These are phyloP conservation scores for Lizanozyma gosingica DNA, from an alignment of 1,139 yeast species.

Conservation along the genomic window DNA sequence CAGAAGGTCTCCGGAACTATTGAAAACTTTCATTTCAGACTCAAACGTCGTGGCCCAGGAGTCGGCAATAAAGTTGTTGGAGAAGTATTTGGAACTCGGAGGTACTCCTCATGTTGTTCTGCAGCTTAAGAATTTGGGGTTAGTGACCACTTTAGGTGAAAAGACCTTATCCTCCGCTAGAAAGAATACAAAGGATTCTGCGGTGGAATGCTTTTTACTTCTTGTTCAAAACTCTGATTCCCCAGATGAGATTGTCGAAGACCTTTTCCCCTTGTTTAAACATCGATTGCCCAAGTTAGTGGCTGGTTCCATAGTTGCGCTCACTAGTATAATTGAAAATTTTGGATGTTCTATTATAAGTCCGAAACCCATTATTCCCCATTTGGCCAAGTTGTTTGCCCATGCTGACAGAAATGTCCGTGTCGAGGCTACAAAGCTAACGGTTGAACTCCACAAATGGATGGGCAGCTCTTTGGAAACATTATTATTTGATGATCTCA, in stretches of 20 bases:
- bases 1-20: conserved; percentile 38
- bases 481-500: conserved; percentile 59
- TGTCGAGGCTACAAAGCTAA: conserved; percentile 62
- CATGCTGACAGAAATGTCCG: conserved; percentile 89
- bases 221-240: conserved; percentile 54
- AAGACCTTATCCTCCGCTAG: conserved; percentile 74
- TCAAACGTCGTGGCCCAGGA: conserved; percentile 91
- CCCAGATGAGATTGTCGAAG: conserved; percentile 62
- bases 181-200: conserved; percentile 60
- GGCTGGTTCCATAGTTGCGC: conserved; percentile 53
- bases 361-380: conserved; percentile 52
- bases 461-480: conserved; percentile 59
- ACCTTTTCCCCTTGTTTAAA: conserved; percentile 50
- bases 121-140: conserved; percentile 26
- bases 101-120: conserved; percentile 31
- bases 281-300: conserved; percentile 75
- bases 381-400: conserved; percentile 60
- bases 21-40: conserved; percentile 59
- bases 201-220: conserved; percentile 53
- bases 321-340: conserved; percentile 45
- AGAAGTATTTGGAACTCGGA: conserved; percentile 52
- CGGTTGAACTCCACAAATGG: conserved; percentile 70
- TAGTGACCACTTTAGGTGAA: conserved; percentile 61
- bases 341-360: conserved; percentile 68
- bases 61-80: conserved; percentile 54